Evolutionary conservation across 148 eudicot genomes (phyloP), one percentile per base, ranked within the genome.

Genomic region (Rhododendron molle): DNA sequence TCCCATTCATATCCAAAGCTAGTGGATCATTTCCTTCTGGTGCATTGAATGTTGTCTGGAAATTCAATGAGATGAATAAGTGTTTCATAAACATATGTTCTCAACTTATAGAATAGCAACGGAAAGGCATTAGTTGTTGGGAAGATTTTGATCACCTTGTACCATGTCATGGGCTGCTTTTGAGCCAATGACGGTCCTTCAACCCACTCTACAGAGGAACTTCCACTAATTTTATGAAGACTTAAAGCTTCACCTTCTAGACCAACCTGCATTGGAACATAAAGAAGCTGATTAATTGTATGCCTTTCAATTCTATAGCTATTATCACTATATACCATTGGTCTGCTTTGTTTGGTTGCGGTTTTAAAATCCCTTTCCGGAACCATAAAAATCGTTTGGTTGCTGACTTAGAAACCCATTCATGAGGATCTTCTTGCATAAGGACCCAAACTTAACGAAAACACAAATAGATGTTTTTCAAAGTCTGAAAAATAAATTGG

Each of bases 1-100:
- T 95, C 87, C 87, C 89, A 82, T 85, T 89, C 98, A 94, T 93
- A 76, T 95, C 97, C 82, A 95, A 81, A 77, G 97, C 98, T 82
- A 94, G 82, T 28, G 98, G 97, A 8, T 92, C 96, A 47, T 87
- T 90, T 90, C 95, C 96, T 83, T 43, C 90, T 62, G 98, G 98
- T 84, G 95, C 93, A 71, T 90, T 82, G 83, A 95, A 94, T 52
- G 84, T 89, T 49, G 97, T 79, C 98, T 95, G 91, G 21, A 84
- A 85, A 85, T 23, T 56, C 30, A n/a, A 30, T 38, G 20, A 69
- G 8, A 73, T 16, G 76, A 74, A 84, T 52, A 10, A 5, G 50
- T 16, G 47, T 21, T 15, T 60, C 11, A 21, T 73, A 8, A 20
- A 49, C 2, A 32, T 10, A 10, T 78, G 9, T 44, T n/a, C 11